Evolutionary conservation across 2,329 filamentous ascomycete genomes (phyloP), one percentile per base, ranked within the genome.

Genomic region (Trichoderma polysporum): DNA sequence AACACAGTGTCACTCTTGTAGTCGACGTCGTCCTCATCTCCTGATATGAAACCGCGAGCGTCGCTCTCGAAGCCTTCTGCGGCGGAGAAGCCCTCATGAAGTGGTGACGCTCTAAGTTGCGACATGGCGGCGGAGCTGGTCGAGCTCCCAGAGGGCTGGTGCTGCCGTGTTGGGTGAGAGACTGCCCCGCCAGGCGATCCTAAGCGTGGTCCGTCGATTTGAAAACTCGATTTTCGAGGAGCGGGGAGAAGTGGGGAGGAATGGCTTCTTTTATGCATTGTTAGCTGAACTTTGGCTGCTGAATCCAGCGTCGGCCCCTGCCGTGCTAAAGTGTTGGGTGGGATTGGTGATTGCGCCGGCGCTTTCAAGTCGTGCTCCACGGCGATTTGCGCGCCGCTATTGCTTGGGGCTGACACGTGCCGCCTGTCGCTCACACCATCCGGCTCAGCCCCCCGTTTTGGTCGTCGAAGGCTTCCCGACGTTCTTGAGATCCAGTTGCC

Each of bases 11-110:
- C 91, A 76, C 90, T 93, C 78, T 88, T 90, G 73, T 90, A 88
- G 75, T 93, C 91, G n/a, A 88, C 89, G 72, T 93, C 91, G 72
- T 92, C 90, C 65, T 93, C 91, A 67, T 93, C 91, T 25, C 86
- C 86, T 12, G 88, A 92, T n/a, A 80, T 82, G 71, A 89, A 85
- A 54, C 85, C 87, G 71, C 87, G 86, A 69, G 81, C 81, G 68
- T 92, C 90, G 73, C 86, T 85, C 72, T 93, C 91, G 31, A 89
- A 92, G 68, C 88, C 89, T 69, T 88, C 86, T 70, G 90, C 82
- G 31, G 88, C 91, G 27, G 89, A 91, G 8, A 73, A 74, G 61
- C 74, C 72, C 59, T 78, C 78, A 27, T 35, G 61, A 68, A 76
- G 73, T 19, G 59, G 59, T 29, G 75, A 74, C 66, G 71, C 71